Base-by-base conservation (phyloP, 352 stramenopile species). In the Blastocystis sp. region DNA sequence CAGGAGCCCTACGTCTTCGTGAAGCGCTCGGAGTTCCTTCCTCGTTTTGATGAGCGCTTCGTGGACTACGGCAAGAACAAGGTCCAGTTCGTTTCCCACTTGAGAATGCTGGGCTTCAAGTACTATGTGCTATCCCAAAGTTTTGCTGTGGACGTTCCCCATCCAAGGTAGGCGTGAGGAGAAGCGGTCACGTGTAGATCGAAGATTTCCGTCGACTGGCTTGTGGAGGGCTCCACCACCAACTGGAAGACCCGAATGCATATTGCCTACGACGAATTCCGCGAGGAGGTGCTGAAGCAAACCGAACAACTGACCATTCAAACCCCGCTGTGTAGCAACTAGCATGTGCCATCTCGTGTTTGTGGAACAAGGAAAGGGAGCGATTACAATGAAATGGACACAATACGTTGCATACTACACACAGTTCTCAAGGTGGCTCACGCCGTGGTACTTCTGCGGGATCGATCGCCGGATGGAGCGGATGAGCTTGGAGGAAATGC, bases 21-120 rank as follows among this genome's bases (percentile, higher is more conserved):
- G 19, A 66, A 88, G 31, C 31, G 50, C 4, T 88, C 45, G 10
- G 10, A 37, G 3, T n/a, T 0, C 10, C 62, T 90, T 26, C 90
- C 90, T 16, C 89, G 21, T 26, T 91, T 91, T 62, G 88, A 91
- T 59, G 59, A 79, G 35, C 66, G 70, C 26, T 91, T 91, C 90
- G 90, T 90, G 26, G 74, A 90, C 39, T 91, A 91, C 82, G 90
- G 90, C 35, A 91, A 91, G 88, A 91, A 91, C 70, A 91, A 91
- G 62, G 81, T 91, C 2, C 51, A 91, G n/a, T 90, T 39, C 21
- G 50, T 90, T 66, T 33, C 80, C 2, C 90, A 91, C 50, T 35
- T 91, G 1, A 65, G 81, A 21, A n/a, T 81, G 63, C 66, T 90
- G 41, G 77, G 76, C 39, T 91, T 70, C 50, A 89, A 91, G 29